phyloP scores from a whole-genome alignment of 2,329 filamentous ascomycete genomes.

The Graphiopsis chlorocephala region DNA sequence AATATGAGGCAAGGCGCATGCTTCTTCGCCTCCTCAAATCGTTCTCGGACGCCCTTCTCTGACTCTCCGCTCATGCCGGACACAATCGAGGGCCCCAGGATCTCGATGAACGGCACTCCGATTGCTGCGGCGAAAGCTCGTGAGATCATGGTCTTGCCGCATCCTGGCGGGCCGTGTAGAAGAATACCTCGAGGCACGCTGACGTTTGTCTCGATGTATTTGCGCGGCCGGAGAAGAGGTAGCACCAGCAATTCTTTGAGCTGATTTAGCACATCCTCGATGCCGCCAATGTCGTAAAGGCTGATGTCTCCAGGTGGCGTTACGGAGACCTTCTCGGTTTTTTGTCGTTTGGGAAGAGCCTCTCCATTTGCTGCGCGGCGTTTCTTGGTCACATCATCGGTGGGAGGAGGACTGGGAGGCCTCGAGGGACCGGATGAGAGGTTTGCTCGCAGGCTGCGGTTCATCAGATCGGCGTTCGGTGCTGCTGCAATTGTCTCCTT shows the following conservation, averaged over 20 bases:
- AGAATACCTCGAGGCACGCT: constrained; percentile 72
- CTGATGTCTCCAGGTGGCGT: constrained; percentile 63
- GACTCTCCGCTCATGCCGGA: constrained; percentile 87
- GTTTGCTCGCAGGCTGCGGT: constrained; percentile 49
- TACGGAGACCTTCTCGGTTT: constrained; percentile 49
- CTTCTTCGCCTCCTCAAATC: constrained; percentile 83
- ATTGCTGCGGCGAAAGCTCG: constrained; percentile 75
- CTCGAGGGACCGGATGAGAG: constrained; percentile 19
- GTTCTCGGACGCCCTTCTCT: constrained; percentile 78
- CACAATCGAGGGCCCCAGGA: constrained; percentile 78
- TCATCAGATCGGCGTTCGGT: constrained; percentile 54
- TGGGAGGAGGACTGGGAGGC: constrained; percentile 21
- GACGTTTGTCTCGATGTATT: constrained; percentile 63
- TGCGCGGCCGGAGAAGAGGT: constrained; percentile 66
- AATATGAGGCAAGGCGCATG: constrained; percentile 87
- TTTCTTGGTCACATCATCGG: constrained; percentile 44
- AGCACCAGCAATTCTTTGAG: constrained; percentile 70
- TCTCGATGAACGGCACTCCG: constrained; percentile 73
- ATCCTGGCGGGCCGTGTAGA: constrained; percentile 79
- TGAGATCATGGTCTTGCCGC: constrained; percentile 81
- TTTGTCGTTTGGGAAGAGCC: constrained; percentile 64
- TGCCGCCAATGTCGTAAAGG: constrained; percentile 71
- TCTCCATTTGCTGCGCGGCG: constrained; percentile 61
- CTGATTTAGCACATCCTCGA: constrained; percentile 68
- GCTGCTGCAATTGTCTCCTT: constrained; percentile 26